A percentile compares a stretch with the other conserved stretches of the same genome.
phyloP scores from a whole-genome alignment of 2,329 filamentous ascomycete species.

The Chaetomium strumarium region DNA sequence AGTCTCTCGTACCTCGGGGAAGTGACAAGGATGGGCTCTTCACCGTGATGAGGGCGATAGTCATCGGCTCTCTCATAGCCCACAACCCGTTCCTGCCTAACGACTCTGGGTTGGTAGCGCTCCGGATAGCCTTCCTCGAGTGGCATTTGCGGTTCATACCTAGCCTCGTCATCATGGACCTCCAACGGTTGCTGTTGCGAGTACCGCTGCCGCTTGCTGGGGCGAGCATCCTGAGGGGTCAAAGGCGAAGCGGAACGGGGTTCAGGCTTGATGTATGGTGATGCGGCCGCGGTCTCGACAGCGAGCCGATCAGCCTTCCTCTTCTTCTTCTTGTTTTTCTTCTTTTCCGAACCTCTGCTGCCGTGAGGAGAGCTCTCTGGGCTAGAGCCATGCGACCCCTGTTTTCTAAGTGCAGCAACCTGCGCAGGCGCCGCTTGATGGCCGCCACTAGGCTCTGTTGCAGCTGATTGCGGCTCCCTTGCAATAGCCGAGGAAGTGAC shows the following conservation, averaged over 20 bases:
- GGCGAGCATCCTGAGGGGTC: conserved; percentile 45
- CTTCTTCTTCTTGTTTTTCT: conserved; percentile 46
- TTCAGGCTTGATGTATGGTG: conserved; percentile 57
- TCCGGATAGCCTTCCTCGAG: conserved; percentile 33
- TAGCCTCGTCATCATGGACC: conserved; percentile 37
- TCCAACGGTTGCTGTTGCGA: conserved; percentile 37
- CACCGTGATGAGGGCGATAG: conserved; percentile 24
- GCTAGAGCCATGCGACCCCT: conserved; percentile 45
- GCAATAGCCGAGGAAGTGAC: conserved; percentile 48
- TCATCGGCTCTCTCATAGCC: conserved; percentile 33
- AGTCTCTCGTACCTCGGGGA: conserved; percentile 33
- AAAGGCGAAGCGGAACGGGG: conserved; percentile 59
- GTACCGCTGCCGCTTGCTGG: conserved; percentile 52
- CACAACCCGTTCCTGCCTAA: conserved; percentile 28
- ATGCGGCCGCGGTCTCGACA: conserved; percentile 38
- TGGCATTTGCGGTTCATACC: conserved; percentile 36
- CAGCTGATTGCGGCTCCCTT: conserved; percentile 30
- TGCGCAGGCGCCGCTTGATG: conserved; percentile 45
- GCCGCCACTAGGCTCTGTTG: conserved; percentile 29
- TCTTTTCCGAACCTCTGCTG: conserved; percentile 43
- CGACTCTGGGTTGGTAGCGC: conserved; percentile 30
- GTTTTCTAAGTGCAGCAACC: conserved; percentile 50
- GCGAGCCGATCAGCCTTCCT: conserved; percentile 46
- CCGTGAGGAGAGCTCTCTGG: conserved; percentile 56
- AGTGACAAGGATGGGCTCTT: conserved; percentile 25